Evolutionary conservation across 805 yeast species (phyloP).

Genomic region (Saturnispora serradocipensis): DNA sequence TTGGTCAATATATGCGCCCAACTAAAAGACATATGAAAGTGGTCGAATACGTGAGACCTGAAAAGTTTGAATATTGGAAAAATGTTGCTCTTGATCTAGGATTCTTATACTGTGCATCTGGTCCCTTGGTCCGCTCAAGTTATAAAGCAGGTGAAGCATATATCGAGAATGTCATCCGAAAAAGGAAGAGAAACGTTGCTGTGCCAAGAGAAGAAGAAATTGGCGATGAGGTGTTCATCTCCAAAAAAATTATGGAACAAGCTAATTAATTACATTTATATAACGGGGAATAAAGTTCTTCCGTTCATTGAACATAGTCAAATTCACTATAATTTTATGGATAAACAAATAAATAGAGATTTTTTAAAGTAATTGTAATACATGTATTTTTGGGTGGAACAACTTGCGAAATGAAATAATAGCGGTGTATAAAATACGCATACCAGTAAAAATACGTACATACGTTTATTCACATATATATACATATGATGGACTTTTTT

Average conservation of each 20-base stretch:
- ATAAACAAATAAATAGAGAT: background rate
- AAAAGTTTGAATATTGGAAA: constrained; percentile 90
- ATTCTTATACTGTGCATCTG: constrained; percentile 92
- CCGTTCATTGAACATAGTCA: background rate
- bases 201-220: constrained; percentile 25
- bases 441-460: background rate
- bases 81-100: constrained; percentile 81
- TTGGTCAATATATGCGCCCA: constrained; percentile 99
- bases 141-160: constrained; percentile 98
- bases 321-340: background rate
- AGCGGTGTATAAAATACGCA: background rate
- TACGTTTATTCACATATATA: background rate
- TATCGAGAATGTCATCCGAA: constrained; percentile 83
- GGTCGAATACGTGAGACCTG: constrained; percentile 89
- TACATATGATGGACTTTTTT: background rate
- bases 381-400: background rate
- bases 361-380: background rate
- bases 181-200: constrained; percentile 46
- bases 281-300: background rate
- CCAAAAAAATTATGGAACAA: constrained; percentile 17
- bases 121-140: constrained; percentile 92
- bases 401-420: background rate
- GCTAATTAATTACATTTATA: background rate
- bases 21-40: constrained; percentile 98
- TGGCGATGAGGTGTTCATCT: constrained; percentile 24